Conservation (phyloP, 768 basidiomycete species). For the Mycena maculata region DNA sequence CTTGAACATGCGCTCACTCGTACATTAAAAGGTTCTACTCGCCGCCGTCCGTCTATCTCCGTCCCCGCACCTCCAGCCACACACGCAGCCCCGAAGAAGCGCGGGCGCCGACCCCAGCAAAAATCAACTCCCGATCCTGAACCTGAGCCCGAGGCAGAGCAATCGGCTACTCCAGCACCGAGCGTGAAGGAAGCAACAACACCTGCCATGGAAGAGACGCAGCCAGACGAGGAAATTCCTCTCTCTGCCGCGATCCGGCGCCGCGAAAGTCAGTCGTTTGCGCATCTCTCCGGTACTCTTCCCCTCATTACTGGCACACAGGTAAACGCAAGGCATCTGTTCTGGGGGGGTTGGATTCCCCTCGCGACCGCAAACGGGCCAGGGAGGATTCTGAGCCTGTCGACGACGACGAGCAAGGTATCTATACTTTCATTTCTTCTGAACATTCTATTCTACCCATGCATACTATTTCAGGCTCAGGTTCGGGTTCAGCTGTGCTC, state of each 20-base stretch:
- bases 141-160: slow-evolving; percentile 49
- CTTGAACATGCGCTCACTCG: not conserved
- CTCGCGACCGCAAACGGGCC: slow-evolving; percentile 65
- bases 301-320: slow-evolving; percentile 35
- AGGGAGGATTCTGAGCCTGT: slow-evolving; percentile 77
- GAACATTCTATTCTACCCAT: not conserved
- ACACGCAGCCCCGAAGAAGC: slow-evolving; percentile 44
- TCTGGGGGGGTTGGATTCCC: slow-evolving; percentile 57
- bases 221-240: slow-evolving; percentile 30
- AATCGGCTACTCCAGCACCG: slow-evolving; percentile 42
- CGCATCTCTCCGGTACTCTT: not conserved
- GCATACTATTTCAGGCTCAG: slow-evolving; percentile 22
- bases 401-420: slow-evolving; percentile 74
- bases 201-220: slow-evolving; percentile 24
- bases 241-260: slow-evolving; percentile 25
- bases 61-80: slow-evolving; percentile 35
- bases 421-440: slow-evolving; percentile 5
- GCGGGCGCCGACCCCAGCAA: slow-evolving; percentile 37
- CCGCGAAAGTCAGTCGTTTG: slow-evolving; percentile 25
- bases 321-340: slow-evolving; percentile 77
- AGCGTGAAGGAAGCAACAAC: slow-evolving; percentile 22
- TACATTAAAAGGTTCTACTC: slow-evolving; percentile 49
- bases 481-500: slow-evolving; percentile 32
- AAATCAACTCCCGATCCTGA: slow-evolving; percentile 37
- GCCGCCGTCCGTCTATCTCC: slow-evolving; percentile 52